Conservation (phyloP, 805 yeast genomes). For the Metschnikowia lunata region DNA sequence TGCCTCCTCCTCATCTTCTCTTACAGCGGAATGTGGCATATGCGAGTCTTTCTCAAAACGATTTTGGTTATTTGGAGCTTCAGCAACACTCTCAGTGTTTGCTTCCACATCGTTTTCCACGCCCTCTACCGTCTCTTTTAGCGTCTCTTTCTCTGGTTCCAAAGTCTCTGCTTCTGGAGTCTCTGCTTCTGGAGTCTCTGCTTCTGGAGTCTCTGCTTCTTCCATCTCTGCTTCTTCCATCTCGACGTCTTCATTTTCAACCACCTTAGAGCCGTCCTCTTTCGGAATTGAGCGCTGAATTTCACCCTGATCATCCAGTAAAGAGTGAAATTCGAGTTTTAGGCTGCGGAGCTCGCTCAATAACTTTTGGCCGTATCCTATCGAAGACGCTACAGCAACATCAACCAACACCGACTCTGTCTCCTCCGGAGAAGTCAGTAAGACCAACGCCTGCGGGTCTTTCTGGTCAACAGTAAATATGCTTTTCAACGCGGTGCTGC, state of each 20-base stretch:
- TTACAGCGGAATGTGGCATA: too few species aligned
- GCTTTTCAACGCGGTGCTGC: slow-evolving; percentile 1
- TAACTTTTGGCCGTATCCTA: slow-evolving; percentile 6
- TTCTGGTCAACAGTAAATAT: background rate
- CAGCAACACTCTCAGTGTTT: too few species aligned
- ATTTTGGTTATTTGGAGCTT: too few species aligned
- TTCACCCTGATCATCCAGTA: too few species aligned
- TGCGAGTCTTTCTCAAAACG: too few species aligned
- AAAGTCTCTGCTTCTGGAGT: background rate
- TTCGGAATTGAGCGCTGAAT: too few species aligned
- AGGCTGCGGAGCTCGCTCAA: slow-evolving; percentile 11
- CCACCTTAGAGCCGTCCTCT: background rate
- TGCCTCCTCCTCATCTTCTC: too few species aligned
- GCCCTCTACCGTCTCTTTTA: too few species aligned
- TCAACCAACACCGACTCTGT: slow-evolving; percentile 7
- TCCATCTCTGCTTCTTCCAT: background rate
- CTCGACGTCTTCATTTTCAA: background rate
- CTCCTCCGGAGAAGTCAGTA: slow-evolving; percentile 5
- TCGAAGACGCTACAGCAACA: slow-evolving; percentile 13
- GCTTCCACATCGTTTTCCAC: too few species aligned
- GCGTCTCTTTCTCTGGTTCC: too few species aligned
- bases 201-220: background rate
- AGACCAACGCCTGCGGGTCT: slow-evolving; percentile 1
- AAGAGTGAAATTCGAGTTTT: background rate
- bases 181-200: too few species aligned